Conservation (phyloP, 495 filamentous ascomycete species). For the Thozetella sp. region DNA sequence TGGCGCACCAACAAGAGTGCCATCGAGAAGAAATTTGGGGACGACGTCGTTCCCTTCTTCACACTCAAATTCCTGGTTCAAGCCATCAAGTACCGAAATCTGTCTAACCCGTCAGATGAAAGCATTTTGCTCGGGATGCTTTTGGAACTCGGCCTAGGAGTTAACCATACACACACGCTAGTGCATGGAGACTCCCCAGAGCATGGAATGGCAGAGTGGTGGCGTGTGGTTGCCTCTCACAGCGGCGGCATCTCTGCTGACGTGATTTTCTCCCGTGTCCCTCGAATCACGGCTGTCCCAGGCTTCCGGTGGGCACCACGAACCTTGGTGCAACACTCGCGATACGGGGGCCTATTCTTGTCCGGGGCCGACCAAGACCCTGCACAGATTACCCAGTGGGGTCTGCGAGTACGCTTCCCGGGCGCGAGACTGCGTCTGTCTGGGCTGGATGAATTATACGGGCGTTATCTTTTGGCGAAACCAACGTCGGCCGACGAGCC, state of each 20-base stretch:
- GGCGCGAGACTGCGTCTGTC: too few relatives aligned
- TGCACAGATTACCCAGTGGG: too few relatives aligned
- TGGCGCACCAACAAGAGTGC: too few relatives aligned
- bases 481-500: too few relatives aligned
- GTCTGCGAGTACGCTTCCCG: too few relatives aligned
- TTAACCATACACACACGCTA: background rate
- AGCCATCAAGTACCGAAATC: constrained; percentile 13
- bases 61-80: too few relatives aligned
- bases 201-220: constrained; percentile 6
- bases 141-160: constrained; percentile 8
- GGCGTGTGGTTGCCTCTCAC: background rate
- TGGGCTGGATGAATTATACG: too few relatives aligned
- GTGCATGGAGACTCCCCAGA: background rate
- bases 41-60: constrained; percentile 1
- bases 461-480: too few relatives aligned
- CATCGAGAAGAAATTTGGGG: background rate
- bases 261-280: constrained; percentile 11
- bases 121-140: constrained; percentile 18
- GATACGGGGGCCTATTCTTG: background rate
- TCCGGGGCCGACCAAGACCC: too few relatives aligned
- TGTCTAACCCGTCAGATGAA: constrained; percentile 16
- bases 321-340: constrained; percentile 4
- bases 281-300: constrained; percentile 4
- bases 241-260: constrained; percentile 10
- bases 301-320: constrained; percentile 20